Evolutionary conservation across 2,329 filamentous ascomycete genomes (phyloP).

Genomic region (Trichoderma koningiopsis): DNA sequence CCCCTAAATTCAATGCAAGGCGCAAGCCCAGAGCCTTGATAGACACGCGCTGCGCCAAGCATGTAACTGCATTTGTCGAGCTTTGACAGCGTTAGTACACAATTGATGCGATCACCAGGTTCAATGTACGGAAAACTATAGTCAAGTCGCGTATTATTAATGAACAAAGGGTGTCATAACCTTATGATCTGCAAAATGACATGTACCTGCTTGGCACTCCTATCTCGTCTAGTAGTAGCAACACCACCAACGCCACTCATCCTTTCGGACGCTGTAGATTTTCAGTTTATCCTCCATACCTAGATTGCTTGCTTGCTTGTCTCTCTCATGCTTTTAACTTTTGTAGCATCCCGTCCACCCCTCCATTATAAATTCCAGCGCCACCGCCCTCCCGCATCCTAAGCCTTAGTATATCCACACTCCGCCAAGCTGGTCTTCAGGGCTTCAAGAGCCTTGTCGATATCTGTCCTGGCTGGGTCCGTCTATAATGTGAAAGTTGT

Average conservation of each 20-base stretch:
- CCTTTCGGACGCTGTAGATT: not conserved
- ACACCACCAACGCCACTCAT: slow-evolving; percentile 7
- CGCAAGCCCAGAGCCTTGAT: slow-evolving; percentile 1
- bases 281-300: not conserved
- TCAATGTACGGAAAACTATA: not conserved
- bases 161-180: not conserved
- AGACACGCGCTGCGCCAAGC: not conserved
- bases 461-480: slow-evolving; percentile 75
- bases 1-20: not conserved
- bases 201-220: not conserved
- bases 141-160: not conserved
- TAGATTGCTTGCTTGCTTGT: not conserved
- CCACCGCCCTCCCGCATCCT: slow-evolving; percentile 19
- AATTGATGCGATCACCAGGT: not conserved
- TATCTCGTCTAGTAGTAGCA: not conserved
- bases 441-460: slow-evolving; percentile 80
- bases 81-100: not conserved
- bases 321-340: not conserved
- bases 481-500: slow-evolving; percentile 48
- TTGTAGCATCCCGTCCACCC: not conserved
- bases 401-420: slow-evolving; percentile 61
- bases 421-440: slow-evolving; percentile 75
- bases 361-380: slow-evolving; percentile 19
- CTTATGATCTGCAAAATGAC: not conserved
- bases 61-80: not conserved